A percentile compares a stretch with the other conserved stretches of the same genome.
Evolutionary conservation across 352 stramenopile genomes (phyloP).

Genomic region (Phytophthora hybrid): DNA sequence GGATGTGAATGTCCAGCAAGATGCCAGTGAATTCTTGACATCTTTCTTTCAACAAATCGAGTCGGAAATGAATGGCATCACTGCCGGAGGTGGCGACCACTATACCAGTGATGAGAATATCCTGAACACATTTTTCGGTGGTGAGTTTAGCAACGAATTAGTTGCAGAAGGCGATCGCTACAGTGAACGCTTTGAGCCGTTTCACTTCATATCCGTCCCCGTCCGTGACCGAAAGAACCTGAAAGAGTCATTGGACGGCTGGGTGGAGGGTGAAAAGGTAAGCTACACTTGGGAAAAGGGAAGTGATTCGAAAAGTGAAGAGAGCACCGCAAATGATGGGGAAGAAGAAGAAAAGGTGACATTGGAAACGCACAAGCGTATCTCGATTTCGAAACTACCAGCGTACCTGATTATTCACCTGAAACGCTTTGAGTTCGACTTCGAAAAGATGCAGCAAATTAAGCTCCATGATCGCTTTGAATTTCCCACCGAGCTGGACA

Average conservation of each 20-base stretch:
- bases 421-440: conserved; percentile 97
- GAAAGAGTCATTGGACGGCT: conserved; percentile 85
- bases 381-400: conserved; percentile 90
- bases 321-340: conserved; percentile 32
- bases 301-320: conserved; percentile 28
- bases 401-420: conserved; percentile 94
- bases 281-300: conserved; percentile 91
- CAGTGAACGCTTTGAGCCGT: conserved; percentile 90
- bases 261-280: conserved; percentile 91
- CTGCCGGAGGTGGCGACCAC: conserved; percentile 35
- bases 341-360: conserved; percentile 77
- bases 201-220: conserved; percentile 92
- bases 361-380: conserved; percentile 90
- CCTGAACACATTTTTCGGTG: conserved; percentile 89
- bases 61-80: conserved; percentile 89
- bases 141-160: conserved; percentile 93
- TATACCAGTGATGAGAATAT: conserved; percentile 75
- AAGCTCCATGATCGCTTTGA: conserved; percentile 96
- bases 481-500: conserved; percentile 91
- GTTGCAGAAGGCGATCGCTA: conserved; percentile 88
- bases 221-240: conserved; percentile 90
- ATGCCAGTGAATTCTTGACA: conserved; percentile 94
- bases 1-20: conserved; percentile 93
- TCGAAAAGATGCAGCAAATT: conserved; percentile 93
- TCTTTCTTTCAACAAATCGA: conserved; percentile 95